phyloP scores from a whole-genome alignment of 2,329 filamentous ascomycete genomes.

The Botryotinia convoluta region DNA sequence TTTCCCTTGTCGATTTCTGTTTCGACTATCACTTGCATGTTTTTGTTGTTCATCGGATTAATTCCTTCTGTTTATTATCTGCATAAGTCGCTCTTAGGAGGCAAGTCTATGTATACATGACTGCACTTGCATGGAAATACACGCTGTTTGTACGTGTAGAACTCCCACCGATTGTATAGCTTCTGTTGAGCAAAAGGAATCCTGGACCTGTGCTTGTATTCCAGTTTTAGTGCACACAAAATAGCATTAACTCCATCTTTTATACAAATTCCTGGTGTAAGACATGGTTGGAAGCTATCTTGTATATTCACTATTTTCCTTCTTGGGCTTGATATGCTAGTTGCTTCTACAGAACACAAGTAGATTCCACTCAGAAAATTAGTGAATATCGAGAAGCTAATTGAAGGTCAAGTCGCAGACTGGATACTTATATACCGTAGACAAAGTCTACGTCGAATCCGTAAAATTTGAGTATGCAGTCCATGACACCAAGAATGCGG shows the following conservation, averaged over 20 bases:
- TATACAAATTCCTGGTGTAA: background rate
- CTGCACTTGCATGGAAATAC: background rate
- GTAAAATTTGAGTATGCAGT: no score
- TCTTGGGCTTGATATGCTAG: background rate
- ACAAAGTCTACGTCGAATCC: no score
- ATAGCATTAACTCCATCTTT: background rate
- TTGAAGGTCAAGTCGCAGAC: no score
- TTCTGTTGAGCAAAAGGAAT: background rate
- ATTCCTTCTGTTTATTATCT: background rate
- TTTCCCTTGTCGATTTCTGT: background rate
- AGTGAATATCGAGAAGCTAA: background rate
- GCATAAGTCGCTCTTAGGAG: background rate
- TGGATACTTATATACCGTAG: no score
- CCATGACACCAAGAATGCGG: no score
- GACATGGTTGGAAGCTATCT: background rate
- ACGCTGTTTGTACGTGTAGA: background rate
- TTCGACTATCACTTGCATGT: background rate
- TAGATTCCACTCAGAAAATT: background rate
- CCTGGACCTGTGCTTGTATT: background rate
- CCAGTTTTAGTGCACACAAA: background rate
- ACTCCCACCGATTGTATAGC: fast-evolving
- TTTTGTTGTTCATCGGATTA: background rate
- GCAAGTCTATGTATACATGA: background rate
- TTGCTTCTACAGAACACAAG: background rate
- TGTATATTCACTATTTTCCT: background rate